Evolutionary conservation across 768 basidiomycete species (phyloP).

Genomic region (Calocybe gangraenosa): DNA sequence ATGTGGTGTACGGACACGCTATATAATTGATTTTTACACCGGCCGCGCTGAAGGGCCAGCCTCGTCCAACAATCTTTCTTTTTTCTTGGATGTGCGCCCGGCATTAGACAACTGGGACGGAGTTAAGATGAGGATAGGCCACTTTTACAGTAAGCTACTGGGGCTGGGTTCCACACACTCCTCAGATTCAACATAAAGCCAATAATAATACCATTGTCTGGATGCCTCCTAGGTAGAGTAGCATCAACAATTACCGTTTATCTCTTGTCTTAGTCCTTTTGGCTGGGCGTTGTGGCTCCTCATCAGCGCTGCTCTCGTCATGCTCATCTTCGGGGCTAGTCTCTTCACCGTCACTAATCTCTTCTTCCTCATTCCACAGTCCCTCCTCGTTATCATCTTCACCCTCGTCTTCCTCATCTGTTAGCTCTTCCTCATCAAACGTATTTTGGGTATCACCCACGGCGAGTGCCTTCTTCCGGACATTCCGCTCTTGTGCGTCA

Average conservation of each 20-base stretch:
- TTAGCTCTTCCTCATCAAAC: conserved; percentile 33
- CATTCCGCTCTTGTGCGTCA: conserved; percentile 90
- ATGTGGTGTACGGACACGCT: conserved; percentile 84
- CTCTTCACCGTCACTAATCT: conserved; percentile 53
- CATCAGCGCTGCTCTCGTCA: conserved; percentile 42
- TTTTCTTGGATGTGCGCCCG: conserved; percentile 92
- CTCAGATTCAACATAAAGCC: conserved; percentile 1
- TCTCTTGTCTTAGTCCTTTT: conserved; percentile 54
- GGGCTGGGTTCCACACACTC: conserved; percentile 1
- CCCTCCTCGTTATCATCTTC: conserved; percentile 30
- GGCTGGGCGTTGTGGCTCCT: conserved; percentile 38
- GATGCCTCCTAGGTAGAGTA: conserved; percentile 6
- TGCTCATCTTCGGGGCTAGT: conserved; percentile 29
- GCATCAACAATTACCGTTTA: conserved; percentile 33
- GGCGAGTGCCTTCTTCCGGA: conserved; percentile 64
- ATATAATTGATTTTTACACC: conserved; percentile 98
- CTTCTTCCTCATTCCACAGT: conserved; percentile 59
- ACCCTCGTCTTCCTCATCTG: conserved; percentile 37
- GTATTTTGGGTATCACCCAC: conserved; percentile 19
- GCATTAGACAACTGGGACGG: conserved; percentile 94
- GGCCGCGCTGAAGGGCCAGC: conserved; percentile 52
- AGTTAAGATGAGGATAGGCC: conserved; percentile 72
- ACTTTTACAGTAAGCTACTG: conserved; percentile 41
- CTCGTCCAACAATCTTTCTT: conserved; percentile 57
- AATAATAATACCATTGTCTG: conserved; percentile 2